These are phyloP conservation scores for Lasiodiplodia citricola DNA, from an alignment of 2,329 filamentous ascomycete species.

Conservation along the genomic window DNA sequence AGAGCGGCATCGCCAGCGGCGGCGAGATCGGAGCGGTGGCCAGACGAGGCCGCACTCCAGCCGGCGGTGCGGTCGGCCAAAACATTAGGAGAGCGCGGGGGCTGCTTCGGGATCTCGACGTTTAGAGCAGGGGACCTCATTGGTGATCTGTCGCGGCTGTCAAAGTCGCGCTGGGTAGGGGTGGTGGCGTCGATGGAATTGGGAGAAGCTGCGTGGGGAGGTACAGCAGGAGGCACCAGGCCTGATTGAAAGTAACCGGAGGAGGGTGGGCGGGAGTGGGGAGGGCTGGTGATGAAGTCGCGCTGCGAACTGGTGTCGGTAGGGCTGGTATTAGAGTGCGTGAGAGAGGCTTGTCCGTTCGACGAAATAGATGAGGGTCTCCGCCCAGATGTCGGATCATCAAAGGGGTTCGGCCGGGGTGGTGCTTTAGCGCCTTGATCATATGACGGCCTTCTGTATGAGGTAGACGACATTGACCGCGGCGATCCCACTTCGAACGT, in stretches of 20 bases:
- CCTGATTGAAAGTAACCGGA: constrained; percentile 19
- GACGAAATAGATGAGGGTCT: constrained; percentile 26
- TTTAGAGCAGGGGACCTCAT: constrained; percentile 25
- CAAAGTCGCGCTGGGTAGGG: constrained; percentile 27
- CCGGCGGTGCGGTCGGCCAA: constrained; percentile 3
- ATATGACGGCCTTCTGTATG: constrained; percentile 23
- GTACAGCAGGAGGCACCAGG: constrained; percentile 20
- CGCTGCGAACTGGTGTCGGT: constrained; percentile 24
- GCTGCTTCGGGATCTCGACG: constrained; percentile 27
- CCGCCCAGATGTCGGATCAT: constrained; percentile 21
- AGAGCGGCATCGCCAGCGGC: constrained; percentile 56
- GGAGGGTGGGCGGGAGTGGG: constrained; percentile 5
- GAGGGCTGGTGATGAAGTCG: constrained; percentile 24
- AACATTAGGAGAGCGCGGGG: constrained; percentile 17
- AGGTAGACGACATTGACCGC: constrained; percentile 29
- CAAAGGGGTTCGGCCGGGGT: constrained; percentile 24
- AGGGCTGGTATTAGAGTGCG: constrained; percentile 26
- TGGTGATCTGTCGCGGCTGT: constrained; percentile 8
- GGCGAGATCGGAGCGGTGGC: constrained; percentile 19
- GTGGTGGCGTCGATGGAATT: constrained; percentile 12
- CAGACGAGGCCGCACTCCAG: constrained; percentile 24
- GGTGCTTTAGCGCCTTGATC: constrained; percentile 24
- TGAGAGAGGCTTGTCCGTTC: constrained; percentile 6
- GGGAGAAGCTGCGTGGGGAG: constrained; percentile 21
- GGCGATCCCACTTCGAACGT: constrained; percentile 36